Conservation (phyloP, 305 asterid species). For the Fraxinus ornus region DNA sequence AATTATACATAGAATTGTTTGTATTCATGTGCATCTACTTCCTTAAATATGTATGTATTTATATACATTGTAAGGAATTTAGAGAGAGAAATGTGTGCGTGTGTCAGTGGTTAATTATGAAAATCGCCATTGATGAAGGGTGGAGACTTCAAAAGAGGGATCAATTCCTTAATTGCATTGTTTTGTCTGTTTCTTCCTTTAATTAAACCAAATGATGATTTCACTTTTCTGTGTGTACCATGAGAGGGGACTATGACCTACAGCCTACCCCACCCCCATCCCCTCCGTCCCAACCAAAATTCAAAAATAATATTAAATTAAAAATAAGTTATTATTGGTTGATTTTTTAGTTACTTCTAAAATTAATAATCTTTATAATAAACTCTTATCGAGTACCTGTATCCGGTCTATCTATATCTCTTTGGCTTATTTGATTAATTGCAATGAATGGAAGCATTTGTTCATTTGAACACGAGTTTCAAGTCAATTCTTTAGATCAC, state of each 20-base stretch:
- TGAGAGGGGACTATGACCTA: neutral
- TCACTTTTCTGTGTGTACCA: neutral
- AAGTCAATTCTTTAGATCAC: no score
- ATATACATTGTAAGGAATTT: neutral
- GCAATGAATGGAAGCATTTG: no score
- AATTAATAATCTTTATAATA: no score
- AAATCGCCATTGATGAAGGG: slow-evolving; percentile 39
- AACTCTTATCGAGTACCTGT: no score
- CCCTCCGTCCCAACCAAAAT: neutral
- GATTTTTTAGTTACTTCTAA: no score
- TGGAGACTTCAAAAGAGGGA: slow-evolving; percentile 21
- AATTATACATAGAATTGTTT: slow-evolving; percentile 26
- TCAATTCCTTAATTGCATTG: slow-evolving; percentile 15
- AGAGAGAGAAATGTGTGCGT: neutral
- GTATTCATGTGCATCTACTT: slow-evolving; percentile 13
- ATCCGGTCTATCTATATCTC: no score
- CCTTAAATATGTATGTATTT: neutral
- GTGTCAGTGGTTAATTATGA: slow-evolving; percentile 27
- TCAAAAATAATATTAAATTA: neutral
- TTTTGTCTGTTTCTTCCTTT: neutral
- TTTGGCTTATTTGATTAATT: no score
- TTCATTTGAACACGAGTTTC: no score
- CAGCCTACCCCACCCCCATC: neutral
- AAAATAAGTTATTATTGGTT: no score
- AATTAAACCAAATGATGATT: neutral